Percentiles rank a stretch among this genome's conserved stretches.
These are phyloP conservation scores for Epipyxis sp. DNA, from an alignment of 108 stramenopile genomes.

Conservation along the genomic window DNA sequence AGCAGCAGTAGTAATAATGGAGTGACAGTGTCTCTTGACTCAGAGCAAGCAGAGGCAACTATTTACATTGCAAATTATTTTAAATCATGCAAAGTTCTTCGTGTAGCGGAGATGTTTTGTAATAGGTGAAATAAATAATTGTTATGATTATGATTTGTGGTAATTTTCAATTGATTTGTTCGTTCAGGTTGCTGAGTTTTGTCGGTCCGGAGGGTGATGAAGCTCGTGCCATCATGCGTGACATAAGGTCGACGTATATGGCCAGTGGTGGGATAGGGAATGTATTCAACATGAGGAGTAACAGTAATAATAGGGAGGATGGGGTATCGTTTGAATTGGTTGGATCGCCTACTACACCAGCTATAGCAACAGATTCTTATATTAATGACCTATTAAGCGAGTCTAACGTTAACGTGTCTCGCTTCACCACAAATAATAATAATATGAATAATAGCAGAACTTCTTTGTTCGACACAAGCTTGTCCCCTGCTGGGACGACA, in stretches of 20 bases:
- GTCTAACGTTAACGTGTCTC: no score
- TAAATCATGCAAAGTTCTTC: conserved; percentile 68
- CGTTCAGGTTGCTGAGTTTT: conserved; percentile 72
- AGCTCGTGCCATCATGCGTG: conserved; percentile 81
- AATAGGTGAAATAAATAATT: conserved; percentile 34
- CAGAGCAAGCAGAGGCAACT: conserved; percentile 78
- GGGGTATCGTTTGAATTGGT: no score
- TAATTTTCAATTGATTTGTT: neutral
- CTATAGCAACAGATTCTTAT: no score
- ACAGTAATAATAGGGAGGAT: no score
- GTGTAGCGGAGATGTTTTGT: conserved; percentile 70
- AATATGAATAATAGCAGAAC: no score
- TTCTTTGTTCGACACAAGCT: no score
- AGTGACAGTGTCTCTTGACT: conserved; percentile 52
- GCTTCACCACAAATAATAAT: no score
- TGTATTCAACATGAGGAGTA: no score
- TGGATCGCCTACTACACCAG: no score
- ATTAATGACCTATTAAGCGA: no score
- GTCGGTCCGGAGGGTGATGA: conserved; percentile 89
- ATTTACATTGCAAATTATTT: conserved; percentile 73
- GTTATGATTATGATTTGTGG: neutral
- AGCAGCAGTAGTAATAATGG: neutral
- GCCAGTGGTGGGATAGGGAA: no score
- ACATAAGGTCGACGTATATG: conserved; percentile 56
- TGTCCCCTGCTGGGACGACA: no score